phyloP scores from a whole-genome alignment of 148 eudicot species.

The Tetragonia tetragonoides region DNA sequence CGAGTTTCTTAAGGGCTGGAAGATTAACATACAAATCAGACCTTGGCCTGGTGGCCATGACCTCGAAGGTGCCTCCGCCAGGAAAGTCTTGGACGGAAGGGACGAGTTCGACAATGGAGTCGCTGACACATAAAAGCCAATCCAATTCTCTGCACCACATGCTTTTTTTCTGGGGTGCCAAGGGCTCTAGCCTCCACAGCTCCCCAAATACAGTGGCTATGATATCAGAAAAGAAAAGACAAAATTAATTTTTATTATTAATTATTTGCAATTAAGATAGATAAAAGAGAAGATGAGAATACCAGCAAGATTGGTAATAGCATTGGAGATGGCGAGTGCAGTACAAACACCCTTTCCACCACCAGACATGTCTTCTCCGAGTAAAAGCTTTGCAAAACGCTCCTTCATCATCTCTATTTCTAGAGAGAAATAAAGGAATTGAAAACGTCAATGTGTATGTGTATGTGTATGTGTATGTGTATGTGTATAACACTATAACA shows the following conservation, averaged over 20 bases:
- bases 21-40: constrained; percentile 80
- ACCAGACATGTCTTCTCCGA: constrained; percentile 99
- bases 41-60: constrained; percentile 86
- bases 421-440: no score
- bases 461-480: no score
- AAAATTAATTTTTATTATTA: background rate
- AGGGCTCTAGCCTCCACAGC: constrained; percentile 87
- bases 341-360: constrained; percentile 98
- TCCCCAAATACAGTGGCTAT: constrained; percentile 93
- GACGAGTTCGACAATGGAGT: constrained; percentile 88
- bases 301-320: constrained; percentile 97
- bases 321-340: constrained; percentile 93
- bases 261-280: no score
- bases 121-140: constrained; percentile 87
- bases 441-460: no score
- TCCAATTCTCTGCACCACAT: constrained; percentile 99
- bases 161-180: constrained; percentile 65
- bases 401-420: constrained; percentile 96
- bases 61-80: constrained; percentile 75
- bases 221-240: constrained; percentile 4
- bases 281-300: constrained; percentile 11
- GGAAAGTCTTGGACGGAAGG: constrained; percentile 82
- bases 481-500: no score
- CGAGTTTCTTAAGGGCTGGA: constrained; percentile 89
- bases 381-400: constrained; percentile 87